Evolutionary conservation across 495 filamentous ascomycete species (phyloP).

Genomic region (Coniosporium apollinis): DNA sequence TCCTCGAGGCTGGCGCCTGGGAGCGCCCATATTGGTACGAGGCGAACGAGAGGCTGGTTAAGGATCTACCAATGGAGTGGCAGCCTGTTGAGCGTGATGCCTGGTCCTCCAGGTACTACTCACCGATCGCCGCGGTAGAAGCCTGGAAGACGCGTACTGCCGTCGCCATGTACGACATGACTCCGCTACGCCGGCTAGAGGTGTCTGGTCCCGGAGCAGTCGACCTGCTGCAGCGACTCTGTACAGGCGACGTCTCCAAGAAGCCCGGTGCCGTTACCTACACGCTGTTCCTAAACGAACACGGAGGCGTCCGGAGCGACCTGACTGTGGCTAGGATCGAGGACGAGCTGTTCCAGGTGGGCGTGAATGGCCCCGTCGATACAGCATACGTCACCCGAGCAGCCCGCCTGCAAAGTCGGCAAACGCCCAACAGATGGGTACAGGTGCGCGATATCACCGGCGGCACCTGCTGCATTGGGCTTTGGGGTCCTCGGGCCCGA

Average conservation of each 20-base stretch:
- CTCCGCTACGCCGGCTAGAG: constrained; percentile 32
- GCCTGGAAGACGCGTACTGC: constrained; percentile 37
- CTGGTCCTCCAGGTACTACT: constrained; percentile 30
- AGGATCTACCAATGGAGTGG: constrained; percentile 28
- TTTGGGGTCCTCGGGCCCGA: constrained; percentile 32
- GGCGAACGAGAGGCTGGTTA: constrained; percentile 26
- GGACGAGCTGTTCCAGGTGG: constrained; percentile 27
- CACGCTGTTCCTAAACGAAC: constrained; percentile 28
- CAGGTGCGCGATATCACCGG: constrained; percentile 33
- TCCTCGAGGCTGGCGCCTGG: constrained; percentile 33
- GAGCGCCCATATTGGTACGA: constrained; percentile 37
- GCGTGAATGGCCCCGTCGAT: constrained; percentile 29
- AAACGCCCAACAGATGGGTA: constrained; percentile 15
- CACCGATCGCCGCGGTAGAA: constrained; percentile 32
- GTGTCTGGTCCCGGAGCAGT: constrained; percentile 30
- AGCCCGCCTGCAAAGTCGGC: constrained; percentile 22
- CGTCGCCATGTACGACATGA: constrained; percentile 38
- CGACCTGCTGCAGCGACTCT: constrained; percentile 28
- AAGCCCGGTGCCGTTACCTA: constrained; percentile 26
- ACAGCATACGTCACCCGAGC: constrained; percentile 27
- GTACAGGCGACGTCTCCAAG: constrained; percentile 25
- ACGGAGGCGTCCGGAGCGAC: constrained; percentile 28
- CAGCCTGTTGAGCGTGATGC: constrained; percentile 28
- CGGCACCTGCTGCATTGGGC: constrained; percentile 32
- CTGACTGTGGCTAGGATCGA: constrained; percentile 26